Base-by-base conservation (phyloP, 78 protist species). In the Bigelowiella natans region DNA sequence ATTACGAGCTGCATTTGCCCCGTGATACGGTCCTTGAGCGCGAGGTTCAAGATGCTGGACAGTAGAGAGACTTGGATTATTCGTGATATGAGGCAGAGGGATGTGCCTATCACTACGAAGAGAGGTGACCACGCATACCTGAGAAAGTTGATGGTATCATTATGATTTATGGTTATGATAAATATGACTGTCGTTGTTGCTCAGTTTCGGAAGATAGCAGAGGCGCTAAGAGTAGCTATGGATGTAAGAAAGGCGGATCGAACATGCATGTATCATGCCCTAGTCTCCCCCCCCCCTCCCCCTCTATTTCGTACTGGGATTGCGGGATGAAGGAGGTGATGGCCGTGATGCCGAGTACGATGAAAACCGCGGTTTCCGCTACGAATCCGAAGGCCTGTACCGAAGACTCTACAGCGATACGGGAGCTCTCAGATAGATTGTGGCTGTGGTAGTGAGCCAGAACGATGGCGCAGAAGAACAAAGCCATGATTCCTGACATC, bases 301-400 rank as follows among this genome's bases (percentile, higher is more conserved):
- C n/a, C n/a, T n/a, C n/a, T n/a, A n/a, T n/a, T n/a, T n/a, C n/a
- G n/a, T n/a, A n/a, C n/a, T n/a, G n/a, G n/a, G n/a, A n/a, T n/a
- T n/a, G 34, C 73, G 73, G 73, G 34, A 18, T 18, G 73, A 51
- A 31, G 86, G 39, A 31, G 31, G 39, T 1, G 11, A 36, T 38
- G n/a, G 88, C 1, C 63, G 94, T 1, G 31, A 94, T 37, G 1
- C 96, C 96, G 31, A 94, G 1, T 39, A 31, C 93, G 37, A 39
- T 86, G 34, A 94, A 93, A 1, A 93, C 92, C 36, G 34, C 31
- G 1, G 86, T 39, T 30, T 94, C 96, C 31, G 92, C 7, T 2
- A 36, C 31, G 31, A 2, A 93, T 0, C 94, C 90, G 30, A 94
- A 38, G 34, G 91, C 36, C 26, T 88, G 37, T 1, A 83, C n/a